A percentile compares a stretch with the other conserved stretches of the same genome.
phyloP scores from a whole-genome alignment of 192 early-diverging fungal genomes.

The Gryganskiella cystojenkinii region DNA sequence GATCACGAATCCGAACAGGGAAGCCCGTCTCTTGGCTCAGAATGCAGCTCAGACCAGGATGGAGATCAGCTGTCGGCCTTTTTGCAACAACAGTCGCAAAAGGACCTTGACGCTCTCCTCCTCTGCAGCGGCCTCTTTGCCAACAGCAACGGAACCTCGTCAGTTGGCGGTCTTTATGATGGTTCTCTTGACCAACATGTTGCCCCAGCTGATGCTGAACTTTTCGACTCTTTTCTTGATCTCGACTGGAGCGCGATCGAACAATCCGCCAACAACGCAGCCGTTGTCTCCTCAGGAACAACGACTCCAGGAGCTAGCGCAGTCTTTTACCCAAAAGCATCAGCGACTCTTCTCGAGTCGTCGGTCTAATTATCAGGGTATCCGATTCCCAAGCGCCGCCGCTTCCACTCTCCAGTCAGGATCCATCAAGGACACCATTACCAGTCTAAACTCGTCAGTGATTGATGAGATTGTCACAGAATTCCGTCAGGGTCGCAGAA shows the following conservation, averaged over 20 bases:
- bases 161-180: slow-evolving; percentile 23
- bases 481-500: slow-evolving; percentile 44
- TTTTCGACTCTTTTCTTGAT: slow-evolving; percentile 61
- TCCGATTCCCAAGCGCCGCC: background rate
- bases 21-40: slow-evolving; percentile 48
- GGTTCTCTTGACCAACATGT: slow-evolving; percentile 44
- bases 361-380: slow-evolving; percentile 22
- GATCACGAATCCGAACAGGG: slow-evolving; percentile 38
- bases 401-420: slow-evolving; percentile 5
- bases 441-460: slow-evolving; percentile 45
- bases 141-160: slow-evolving; percentile 5
- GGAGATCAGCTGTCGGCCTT: slow-evolving; percentile 56
- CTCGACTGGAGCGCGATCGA: slow-evolving; percentile 57
- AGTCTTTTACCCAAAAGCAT: slow-evolving; percentile 39
- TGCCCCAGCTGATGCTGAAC: slow-evolving; percentile 59
- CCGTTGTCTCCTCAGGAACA: slow-evolving; percentile 21
- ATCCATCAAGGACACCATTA: slow-evolving; percentile 50
- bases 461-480: slow-evolving; percentile 53
- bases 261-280: slow-evolving; percentile 20
- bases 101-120: slow-evolving; percentile 55
- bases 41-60: slow-evolving; percentile 49
- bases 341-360: slow-evolving; percentile 34
- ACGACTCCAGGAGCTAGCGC: slow-evolving; percentile 28
- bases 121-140: slow-evolving; percentile 53
- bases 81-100: slow-evolving; percentile 51